Evolutionary conservation across 106 monocot species (phyloP), one percentile per base, ranked within the genome.

Genomic region (Dendrobium chrysotoxum): DNA sequence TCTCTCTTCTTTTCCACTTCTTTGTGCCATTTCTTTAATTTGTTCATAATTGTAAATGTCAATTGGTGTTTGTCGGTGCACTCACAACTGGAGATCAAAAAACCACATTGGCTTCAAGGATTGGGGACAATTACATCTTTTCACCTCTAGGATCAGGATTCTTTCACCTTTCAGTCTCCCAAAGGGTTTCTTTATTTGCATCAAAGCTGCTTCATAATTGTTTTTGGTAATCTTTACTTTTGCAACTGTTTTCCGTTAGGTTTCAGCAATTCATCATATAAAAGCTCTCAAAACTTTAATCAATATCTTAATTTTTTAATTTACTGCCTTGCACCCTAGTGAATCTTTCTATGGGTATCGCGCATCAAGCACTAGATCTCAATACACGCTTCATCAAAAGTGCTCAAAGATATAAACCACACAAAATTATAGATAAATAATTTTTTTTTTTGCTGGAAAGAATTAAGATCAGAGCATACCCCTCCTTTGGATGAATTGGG

Each of bases 401-500:
- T 70, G 31, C 31, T 70, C 0, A 70, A 70, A 30, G n/a, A 28
- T 23, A 70, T 35, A 70, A 31, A 35, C 70, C 12, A 35, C 70
- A 70, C 31, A 70, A 70, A 11, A 70, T 70, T 70, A 70, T 8
- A 64, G 64, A 64, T 4, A 64, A 64, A 23, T 64, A 15, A 5
- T 6, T 15, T 50, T 50, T 15, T 42, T 6, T 64, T 35, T 70
- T 31, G 70, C 15, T 35, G 16, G 0, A 70, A 70, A 70, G n/a
- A 65, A 65, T 65, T 35, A 70, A 76, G 66, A 46, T 77, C 79
- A 76, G 80, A 84, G 57, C 46, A 78, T 91, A 98, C 98, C 98
- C 98, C 98, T 88, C 98, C 98, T 95, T 95, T 95, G 16, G 98
- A 98, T 85, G 98, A 98, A 46, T 92, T 98, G 61, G 98, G 98